Conservation (phyloP, 2,329 filamentous ascomycete genomes). For the Neofusicoccum kwambonambiense region DNA sequence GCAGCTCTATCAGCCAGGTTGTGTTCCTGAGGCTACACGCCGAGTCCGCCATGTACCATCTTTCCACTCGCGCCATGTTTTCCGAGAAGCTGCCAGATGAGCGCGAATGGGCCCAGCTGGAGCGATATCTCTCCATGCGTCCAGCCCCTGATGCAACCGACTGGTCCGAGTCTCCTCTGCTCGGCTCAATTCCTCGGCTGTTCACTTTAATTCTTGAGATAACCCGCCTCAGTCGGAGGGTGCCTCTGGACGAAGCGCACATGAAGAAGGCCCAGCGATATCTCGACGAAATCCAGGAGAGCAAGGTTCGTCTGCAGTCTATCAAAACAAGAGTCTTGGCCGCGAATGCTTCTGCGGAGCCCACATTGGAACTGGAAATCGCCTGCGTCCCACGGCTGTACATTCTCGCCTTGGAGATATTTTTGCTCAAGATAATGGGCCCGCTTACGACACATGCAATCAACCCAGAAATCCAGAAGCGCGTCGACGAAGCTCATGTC, state of each 20-base stretch:
- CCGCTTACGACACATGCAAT: not conserved
- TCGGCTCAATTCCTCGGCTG: not conserved
- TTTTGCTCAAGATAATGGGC: not conserved
- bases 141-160: not conserved
- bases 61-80: constrained; percentile 4
- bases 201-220: not conserved
- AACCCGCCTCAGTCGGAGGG: not conserved
- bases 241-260: not conserved
- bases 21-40: not conserved
- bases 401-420: not conserved
- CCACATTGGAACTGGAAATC: not conserved
- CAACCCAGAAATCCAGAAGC: not conserved
- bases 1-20: not conserved
- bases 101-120: not conserved
- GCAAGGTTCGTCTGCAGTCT: not conserved
- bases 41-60: constrained; percentile 13
- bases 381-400: not conserved
- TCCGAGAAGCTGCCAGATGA: not conserved
- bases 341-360: not conserved
- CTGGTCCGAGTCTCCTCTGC: constrained; percentile 3
- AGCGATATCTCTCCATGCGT: not conserved
- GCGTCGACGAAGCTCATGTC: not conserved
- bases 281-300: not conserved
- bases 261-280: not conserved
- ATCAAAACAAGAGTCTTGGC: not conserved